phyloP scores from a whole-genome alignment of 805 yeast genomes.

The Teunomyces tritomae region DNA sequence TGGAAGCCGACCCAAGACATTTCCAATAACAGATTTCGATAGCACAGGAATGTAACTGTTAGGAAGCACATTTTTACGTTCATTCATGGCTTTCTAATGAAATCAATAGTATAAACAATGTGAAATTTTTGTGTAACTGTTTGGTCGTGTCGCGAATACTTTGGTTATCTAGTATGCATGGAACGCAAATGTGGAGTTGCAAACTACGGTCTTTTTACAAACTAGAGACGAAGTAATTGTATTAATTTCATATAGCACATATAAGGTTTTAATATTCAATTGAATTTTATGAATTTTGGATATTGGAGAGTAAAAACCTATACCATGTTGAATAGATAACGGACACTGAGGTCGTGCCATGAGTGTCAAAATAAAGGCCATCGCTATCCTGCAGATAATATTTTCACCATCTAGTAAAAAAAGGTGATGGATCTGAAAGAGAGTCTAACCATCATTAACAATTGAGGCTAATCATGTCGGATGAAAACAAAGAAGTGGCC shows the following conservation, averaged over 20 bases:
- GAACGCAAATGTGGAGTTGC: too few relatives aligned
- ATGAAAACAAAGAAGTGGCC: conserved; percentile 2
- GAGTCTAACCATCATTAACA: not conserved
- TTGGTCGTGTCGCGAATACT: not conserved
- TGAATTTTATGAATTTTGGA: too few relatives aligned
- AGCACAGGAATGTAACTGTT: conserved; percentile 38
- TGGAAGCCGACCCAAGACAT: conserved; percentile 28
- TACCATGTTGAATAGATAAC: too few relatives aligned
- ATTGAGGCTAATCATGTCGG: conserved; percentile 4
- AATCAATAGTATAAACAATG: not conserved
- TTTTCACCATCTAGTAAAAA: not conserved
- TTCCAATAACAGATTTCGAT: conserved; percentile 16
- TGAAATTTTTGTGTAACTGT: not conserved
- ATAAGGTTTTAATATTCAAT: too few relatives aligned
- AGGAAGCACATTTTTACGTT: conserved; percentile 31
- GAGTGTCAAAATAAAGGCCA: not conserved
- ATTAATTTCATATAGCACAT: too few relatives aligned
- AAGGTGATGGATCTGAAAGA: not conserved
- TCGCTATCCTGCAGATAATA: conserved; percentile 1
- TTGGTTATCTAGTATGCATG: too few relatives aligned
- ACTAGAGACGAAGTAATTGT: too few relatives aligned
- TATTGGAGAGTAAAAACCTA: too few relatives aligned
- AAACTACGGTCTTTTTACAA: too few relatives aligned
- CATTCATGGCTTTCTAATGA: conserved; percentile 2
- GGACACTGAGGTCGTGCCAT: not conserved